Base-by-base conservation (phyloP, 768 basidiomycete genomes). In the Suillus occidentalis region DNA sequence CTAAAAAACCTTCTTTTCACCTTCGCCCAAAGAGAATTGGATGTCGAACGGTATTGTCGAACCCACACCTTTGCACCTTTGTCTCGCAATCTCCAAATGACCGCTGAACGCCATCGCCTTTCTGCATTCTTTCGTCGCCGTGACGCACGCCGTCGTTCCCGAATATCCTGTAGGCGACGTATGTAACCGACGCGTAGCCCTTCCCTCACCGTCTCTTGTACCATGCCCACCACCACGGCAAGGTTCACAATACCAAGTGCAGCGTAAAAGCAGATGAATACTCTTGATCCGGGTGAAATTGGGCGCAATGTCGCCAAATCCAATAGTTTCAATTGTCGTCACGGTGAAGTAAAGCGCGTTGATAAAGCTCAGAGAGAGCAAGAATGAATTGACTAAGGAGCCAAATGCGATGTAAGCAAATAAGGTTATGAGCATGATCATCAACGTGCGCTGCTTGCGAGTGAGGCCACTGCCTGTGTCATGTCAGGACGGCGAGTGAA, bases 301-400 rank as follows among this genome's bases (percentile, higher is more conserved):
- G 3, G 91, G 90, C 12, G 78, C 73, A 61, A 92, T 88, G 70
- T 94, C 92, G n/a, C 92, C 92, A 70, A 92, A 92, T 75, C 84
- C 86, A 16, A 88, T 81, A 8, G 87, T 89, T 73, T 92, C 89
- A 65, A 94, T 89, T 5, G 89, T 83, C 20, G 86, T 85, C 45
- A 91, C 81, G 9, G 88, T 85, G 70, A 92, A 93, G 72, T 92
- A 94, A n/a, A 94, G 79, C 1, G 87, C 88, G 71, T 92, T 80
- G 69, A 93, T 82, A 73, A 91, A 95, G 22, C 80, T 74, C 39
- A 91, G 81, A 4, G 82, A 62, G 28, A 80, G 70, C 52, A 89
- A 74, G 64, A 85, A 74, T 0, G 85, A 78, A 71, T 86, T 83
- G 58, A 86, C 75, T 16, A 92, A 79, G 0, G 89, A 85, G 6